Evolutionary conservation across 2,329 filamentous ascomycete genomes (phyloP).

Genomic region (Cladosporium sp.): DNA sequence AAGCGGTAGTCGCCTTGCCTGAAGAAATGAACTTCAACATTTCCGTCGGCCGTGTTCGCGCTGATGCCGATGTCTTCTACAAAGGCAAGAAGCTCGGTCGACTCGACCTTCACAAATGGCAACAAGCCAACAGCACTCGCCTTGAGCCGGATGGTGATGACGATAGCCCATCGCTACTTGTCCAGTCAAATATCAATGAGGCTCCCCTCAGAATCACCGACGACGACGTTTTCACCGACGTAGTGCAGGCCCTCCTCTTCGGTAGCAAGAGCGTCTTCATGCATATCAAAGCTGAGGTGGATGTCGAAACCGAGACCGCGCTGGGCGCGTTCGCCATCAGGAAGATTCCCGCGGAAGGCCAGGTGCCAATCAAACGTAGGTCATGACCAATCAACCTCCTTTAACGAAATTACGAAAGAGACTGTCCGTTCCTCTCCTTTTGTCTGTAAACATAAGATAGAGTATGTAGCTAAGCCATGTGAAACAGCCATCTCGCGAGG

Average conservation of each 20-base stretch:
- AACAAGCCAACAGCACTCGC: slow-evolving; percentile 74
- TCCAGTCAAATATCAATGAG: slow-evolving; percentile 70
- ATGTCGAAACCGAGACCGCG: slow-evolving; percentile 75
- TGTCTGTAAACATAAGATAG: slow-evolving; percentile 17
- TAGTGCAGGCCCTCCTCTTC: slow-evolving; percentile 77
- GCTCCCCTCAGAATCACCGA: slow-evolving; percentile 81
- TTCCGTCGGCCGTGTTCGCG: slow-evolving; percentile 69
- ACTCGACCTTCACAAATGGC: slow-evolving; percentile 76
- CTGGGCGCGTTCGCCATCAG: slow-evolving; percentile 77
- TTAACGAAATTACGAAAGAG: slow-evolving; percentile 8
- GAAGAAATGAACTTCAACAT: slow-evolving; percentile 82
- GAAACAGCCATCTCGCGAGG: slow-evolving; percentile 13
- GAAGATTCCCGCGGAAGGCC: slow-evolving; percentile 75
- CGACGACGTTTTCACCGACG: slow-evolving; percentile 68
- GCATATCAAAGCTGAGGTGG: slow-evolving; percentile 71
- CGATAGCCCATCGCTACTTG: slow-evolving; percentile 60
- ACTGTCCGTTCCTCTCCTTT: slow-evolving; percentile 12
- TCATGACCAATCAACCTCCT: slow-evolving; percentile 32
- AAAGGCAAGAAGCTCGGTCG: slow-evolving; percentile 71
- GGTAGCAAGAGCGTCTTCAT: slow-evolving; percentile 65
- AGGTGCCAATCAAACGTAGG: slow-evolving; percentile 91
- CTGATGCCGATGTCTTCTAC: slow-evolving; percentile 77
- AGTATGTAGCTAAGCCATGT: slow-evolving; percentile 24
- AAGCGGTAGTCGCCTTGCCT: slow-evolving; percentile 73
- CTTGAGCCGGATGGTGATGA: slow-evolving; percentile 50